phyloP scores from a whole-genome alignment of 1,139 yeast genomes.

The Waltiozyma sp. region DNA sequence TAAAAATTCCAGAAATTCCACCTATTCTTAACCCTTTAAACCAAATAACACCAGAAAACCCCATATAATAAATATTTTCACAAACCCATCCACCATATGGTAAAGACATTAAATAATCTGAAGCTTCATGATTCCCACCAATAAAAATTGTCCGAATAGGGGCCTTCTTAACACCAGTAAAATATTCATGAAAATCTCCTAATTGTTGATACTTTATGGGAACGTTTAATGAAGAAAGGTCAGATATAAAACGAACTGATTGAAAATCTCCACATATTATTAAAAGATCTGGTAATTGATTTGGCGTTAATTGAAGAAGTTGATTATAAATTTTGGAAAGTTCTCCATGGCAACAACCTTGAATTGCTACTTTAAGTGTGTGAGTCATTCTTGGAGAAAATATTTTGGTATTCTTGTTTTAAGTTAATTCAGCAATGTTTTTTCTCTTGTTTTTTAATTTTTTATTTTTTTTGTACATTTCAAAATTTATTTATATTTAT shows the following conservation, averaged over 20 bases:
- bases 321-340: constrained; percentile 46
- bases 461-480: too few relatives aligned
- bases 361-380: constrained; percentile 43
- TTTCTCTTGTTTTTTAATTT: too few relatives aligned
- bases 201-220: constrained; percentile 44
- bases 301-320: constrained; percentile 16
- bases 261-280: constrained; percentile 80
- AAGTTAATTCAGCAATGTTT: too few relatives aligned
- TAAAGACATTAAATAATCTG: constrained; percentile 63
- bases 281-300: constrained; percentile 43
- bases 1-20: constrained; percentile 81
- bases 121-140: constrained; percentile 95
- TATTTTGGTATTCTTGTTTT: too few relatives aligned
- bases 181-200: constrained; percentile 76
- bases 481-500: too few relatives aligned
- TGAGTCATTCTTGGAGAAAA: not conserved
- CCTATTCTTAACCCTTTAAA: constrained; percentile 64
- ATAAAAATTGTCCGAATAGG: constrained; percentile 74
- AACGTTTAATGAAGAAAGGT: constrained; percentile 47
- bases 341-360: constrained; percentile 93
- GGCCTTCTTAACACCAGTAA: constrained; percentile 47
- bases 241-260: constrained; percentile 50
- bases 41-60: constrained; percentile 67
- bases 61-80: constrained; percentile 80
- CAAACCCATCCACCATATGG: constrained; percentile 94